phyloP scores from a whole-genome alignment of 2,329 filamentous ascomycete genomes.

The Pseudopithomyces maydicus region DNA sequence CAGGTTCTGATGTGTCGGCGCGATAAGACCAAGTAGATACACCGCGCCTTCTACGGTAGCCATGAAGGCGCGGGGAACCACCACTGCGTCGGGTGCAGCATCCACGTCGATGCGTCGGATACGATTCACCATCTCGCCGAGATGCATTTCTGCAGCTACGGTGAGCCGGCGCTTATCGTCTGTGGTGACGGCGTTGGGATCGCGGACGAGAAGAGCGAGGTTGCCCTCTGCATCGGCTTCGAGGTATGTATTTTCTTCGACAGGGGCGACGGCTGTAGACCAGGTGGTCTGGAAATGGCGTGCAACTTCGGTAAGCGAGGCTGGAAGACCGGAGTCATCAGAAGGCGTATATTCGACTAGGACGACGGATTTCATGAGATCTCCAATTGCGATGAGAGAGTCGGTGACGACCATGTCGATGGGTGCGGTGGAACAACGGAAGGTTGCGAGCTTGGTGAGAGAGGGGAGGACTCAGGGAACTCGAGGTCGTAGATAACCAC shows the following conservation, averaged over 20 bases:
- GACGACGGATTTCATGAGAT: slow-evolving; percentile 91
- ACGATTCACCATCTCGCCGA: slow-evolving; percentile 92
- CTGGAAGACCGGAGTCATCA: slow-evolving; percentile 60
- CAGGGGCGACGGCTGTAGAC: slow-evolving; percentile 76
- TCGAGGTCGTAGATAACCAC: slow-evolving; percentile 65
- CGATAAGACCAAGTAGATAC: slow-evolving; percentile 85
- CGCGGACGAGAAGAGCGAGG: slow-evolving; percentile 76
- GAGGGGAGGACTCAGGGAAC: slow-evolving; percentile 58
- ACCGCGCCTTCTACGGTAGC: slow-evolving; percentile 92
- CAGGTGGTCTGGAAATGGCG: slow-evolving; percentile 82
- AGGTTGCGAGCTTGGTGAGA: slow-evolving; percentile 74
- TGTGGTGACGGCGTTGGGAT: slow-evolving; percentile 71
- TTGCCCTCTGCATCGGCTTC: slow-evolving; percentile 89
- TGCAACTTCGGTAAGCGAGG: slow-evolving; percentile 73
- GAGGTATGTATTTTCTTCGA: slow-evolving; percentile 77
- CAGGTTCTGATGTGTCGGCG: slow-evolving; percentile 73
- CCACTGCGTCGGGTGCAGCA: slow-evolving; percentile 66
- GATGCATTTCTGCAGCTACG: slow-evolving; percentile 77
- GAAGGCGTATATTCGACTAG: slow-evolving; percentile 71
- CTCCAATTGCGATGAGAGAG: slow-evolving; percentile 79
- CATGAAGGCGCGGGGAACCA: slow-evolving; percentile 83
- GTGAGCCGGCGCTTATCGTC: slow-evolving; percentile 75
- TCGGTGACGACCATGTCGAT: slow-evolving; percentile 77
- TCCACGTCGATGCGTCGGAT: slow-evolving; percentile 77
- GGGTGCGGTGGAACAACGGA: slow-evolving; percentile 82